Conservation (phyloP, 1,139 yeast genomes). For the Sugiyamaella xylanicola region DNA sequence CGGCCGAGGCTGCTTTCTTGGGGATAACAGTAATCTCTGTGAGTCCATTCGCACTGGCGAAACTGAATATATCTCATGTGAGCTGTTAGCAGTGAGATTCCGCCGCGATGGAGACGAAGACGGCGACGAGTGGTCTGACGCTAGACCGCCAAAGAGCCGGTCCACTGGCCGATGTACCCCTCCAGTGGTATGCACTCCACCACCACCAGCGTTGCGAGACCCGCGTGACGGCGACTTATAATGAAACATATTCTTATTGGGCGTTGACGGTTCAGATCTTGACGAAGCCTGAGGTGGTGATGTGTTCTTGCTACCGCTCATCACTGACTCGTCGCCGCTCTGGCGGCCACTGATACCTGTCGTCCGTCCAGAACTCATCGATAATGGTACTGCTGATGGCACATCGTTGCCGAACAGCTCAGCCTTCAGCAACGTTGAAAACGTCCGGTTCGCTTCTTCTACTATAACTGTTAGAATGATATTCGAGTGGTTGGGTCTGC, state of each 20-base stretch:
- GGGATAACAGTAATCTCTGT: constrained; percentile 74
- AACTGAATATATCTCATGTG: constrained; percentile 57
- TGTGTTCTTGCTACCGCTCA: constrained; percentile 2
- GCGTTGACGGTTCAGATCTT: constrained; percentile 46
- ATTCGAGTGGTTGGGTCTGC: constrained; percentile 25
- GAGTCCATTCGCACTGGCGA: constrained; percentile 92
- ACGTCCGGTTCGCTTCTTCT: constrained; percentile 84
- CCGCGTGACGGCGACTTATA: constrained; percentile 37
- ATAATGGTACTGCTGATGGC: constrained; percentile 52
- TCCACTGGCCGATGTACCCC: constrained; percentile 11
- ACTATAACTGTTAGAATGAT: constrained; percentile 41
- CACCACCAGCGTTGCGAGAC: constrained; percentile 10
- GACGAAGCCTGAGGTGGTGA: constrained; percentile 37
- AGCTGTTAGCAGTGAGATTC: constrained; percentile 28
- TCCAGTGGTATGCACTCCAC: constrained; percentile 15
- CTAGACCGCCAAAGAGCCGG: constrained; percentile 10
- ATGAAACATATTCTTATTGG: constrained; percentile 40
- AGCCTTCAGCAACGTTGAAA: constrained; percentile 80
- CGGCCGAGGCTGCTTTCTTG: constrained; percentile 74
- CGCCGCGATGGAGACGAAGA: constrained; percentile 17
- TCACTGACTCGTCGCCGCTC: constrained; percentile 5
- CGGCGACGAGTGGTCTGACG: constrained; percentile 8
- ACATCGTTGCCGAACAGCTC: constrained; percentile 90
- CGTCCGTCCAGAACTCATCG: constrained; percentile 13
- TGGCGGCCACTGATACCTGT: constrained; percentile 10